Base-by-base conservation (phyloP, 306 rosid genomes). In the cucumber (Cucumis sativus) region DNA sequence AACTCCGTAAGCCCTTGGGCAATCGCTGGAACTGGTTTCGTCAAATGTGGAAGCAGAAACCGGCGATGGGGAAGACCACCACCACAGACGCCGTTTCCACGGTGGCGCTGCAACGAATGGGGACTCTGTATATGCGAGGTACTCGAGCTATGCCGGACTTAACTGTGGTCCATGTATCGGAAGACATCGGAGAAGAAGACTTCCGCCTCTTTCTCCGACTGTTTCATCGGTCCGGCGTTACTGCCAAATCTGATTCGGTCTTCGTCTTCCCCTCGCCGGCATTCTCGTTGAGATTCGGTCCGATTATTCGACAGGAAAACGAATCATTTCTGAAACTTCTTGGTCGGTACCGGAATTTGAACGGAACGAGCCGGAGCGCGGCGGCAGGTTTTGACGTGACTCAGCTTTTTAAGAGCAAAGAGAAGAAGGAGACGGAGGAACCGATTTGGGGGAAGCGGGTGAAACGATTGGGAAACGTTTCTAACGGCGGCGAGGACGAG, bases 111-210 rank as follows among this genome's bases (percentile, higher is more conserved):
- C 96, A 91, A 59, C 84, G 88, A 6, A 88, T 95, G 97, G 99
- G 99, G 6, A 84, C 84, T 49, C 88, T 92, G 20, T 85, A 87
- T 73, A 74, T 94, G 16, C 82, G 96, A 39, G 99, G 99, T 7
- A 87, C 90, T 40, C 79, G 79, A 78, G 85, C 97, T 76, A 91
- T 95, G 97, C n/a, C 74, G 35, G 92, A 92, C 81, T 91, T 95
- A 20, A 58, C 86, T 13, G 88, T 92, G 25, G 87, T 87, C 81
- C 99, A 95, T 57, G 90, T 95, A 23, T 11, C 59, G 2, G 92
- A 87, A 21, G 88, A 91, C 37, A 81, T 83, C 16, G 77, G 85
- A 11, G 83, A 73, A 2, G 75, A 87, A 0, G 93, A 95, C 21
- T 78, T 95, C 17, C 89, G 89, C 2, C 51, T 88, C 47, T 95